A percentile compares a stretch with the other conserved stretches of the same genome.
These are phyloP conservation scores for Pueraria montana DNA, from an alignment of 306 rosid genomes.

Conservation along the genomic window DNA sequence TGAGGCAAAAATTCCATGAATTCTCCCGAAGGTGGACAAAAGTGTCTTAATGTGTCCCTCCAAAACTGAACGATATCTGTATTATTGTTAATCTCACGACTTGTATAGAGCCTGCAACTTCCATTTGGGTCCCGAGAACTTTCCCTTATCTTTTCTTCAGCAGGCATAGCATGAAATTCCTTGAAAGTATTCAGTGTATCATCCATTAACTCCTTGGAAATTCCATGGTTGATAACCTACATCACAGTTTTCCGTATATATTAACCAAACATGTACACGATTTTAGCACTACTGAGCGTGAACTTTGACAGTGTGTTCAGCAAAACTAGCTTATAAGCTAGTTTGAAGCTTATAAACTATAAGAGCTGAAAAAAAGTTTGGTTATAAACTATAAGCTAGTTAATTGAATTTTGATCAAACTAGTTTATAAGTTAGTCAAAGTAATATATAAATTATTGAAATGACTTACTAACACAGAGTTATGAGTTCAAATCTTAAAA, in stretches of 20 bases:
- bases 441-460: no score
- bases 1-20: conserved; percentile 71
- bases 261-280: neutral
- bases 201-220: conserved; percentile 51
- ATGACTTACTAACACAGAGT: no score
- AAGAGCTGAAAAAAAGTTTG: no score
- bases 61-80: conserved; percentile 64
- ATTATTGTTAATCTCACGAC: conserved; percentile 64
- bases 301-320: no score
- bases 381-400: no score
- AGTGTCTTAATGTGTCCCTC: conserved; percentile 72
- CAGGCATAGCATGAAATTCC: conserved; percentile 69
- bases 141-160: conserved; percentile 64
- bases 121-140: conserved; percentile 61
- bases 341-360: no score
- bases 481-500: no score
- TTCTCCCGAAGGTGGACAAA: conserved; percentile 60
- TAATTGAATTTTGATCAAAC: no score
- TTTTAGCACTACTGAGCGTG: neutral
- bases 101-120: conserved; percentile 73
- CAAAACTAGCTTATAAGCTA: no score
- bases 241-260: neutral
- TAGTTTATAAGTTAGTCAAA: no score
- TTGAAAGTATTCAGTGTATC: conserved; percentile 58
- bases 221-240: conserved; percentile 53